Conservation (phyloP, 306 rosid species). For the Rosa lucieae region DNA sequence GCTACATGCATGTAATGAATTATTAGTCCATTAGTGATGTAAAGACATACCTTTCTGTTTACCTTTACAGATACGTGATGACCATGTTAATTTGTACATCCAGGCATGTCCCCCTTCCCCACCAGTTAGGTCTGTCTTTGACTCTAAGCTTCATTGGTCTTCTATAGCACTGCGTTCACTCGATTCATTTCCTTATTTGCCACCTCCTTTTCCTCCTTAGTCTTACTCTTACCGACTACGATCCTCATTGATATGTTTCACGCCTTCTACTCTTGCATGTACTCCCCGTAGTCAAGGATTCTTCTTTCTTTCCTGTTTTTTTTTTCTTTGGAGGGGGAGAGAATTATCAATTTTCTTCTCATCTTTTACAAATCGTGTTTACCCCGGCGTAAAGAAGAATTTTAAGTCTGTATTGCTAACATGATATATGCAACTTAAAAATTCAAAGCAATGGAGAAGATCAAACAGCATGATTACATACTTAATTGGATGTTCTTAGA, state of each 20-base stretch:
- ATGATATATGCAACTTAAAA: too few relatives aligned
- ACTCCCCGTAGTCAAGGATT: too few relatives aligned
- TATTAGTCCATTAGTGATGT: neutral
- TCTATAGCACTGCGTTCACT: neutral
- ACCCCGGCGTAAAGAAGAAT: too few relatives aligned
- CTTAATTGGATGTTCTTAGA: neutral
- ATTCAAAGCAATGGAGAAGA: too few relatives aligned
- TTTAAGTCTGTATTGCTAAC: too few relatives aligned
- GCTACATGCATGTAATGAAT: too few relatives aligned
- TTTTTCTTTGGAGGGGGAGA: too few relatives aligned
- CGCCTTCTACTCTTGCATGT: neutral
- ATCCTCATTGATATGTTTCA: neutral
- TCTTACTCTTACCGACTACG: neutral
- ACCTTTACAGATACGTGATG: neutral
- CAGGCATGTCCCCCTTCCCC: neutral
- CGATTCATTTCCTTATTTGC: neutral
- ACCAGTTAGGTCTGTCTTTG: constrained; percentile 16
- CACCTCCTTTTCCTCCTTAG: neutral
- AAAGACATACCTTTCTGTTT: neutral
- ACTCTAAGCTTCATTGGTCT: neutral
- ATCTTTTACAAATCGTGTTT: too few relatives aligned
- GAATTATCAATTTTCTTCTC: too few relatives aligned
- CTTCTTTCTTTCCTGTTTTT: too few relatives aligned
- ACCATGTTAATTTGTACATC: neutral
- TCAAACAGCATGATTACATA: neutral